A percentile compares a stretch with the other conserved stretches of the same genome.
These are phyloP conservation scores for Geranomyces variabilis DNA, from an alignment of 192 early-diverging fungal genomes.

Conservation along the genomic window DNA sequence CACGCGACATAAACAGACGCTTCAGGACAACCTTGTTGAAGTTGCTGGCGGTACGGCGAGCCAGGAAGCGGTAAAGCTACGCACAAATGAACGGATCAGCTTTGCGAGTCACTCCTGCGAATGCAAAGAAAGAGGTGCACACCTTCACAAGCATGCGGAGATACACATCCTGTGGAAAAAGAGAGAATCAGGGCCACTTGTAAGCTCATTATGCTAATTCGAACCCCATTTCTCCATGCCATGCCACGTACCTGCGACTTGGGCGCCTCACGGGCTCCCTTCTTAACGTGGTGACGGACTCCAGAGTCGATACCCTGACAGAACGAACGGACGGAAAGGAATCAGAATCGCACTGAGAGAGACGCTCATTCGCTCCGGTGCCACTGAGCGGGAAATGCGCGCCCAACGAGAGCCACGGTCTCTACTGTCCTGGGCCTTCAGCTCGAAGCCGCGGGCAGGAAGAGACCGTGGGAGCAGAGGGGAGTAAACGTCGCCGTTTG, in stretches of 20 bases:
- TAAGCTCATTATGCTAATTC: background rate
- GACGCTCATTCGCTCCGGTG: slow-evolving; percentile 25
- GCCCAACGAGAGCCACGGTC: slow-evolving; percentile 6
- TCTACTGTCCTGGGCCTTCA: no score
- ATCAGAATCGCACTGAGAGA: slow-evolving; percentile 20
- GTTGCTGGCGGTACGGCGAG: slow-evolving; percentile 95
- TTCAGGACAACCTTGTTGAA: slow-evolving; percentile 99
- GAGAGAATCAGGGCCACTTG: no score
- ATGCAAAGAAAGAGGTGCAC: slow-evolving; percentile 38
- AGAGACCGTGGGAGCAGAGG: no score
- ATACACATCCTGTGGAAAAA: slow-evolving; percentile 79
- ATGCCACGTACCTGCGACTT: slow-evolving; percentile 70
- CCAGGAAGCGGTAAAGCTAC: slow-evolving; percentile 97
- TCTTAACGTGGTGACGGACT: slow-evolving; percentile 98
- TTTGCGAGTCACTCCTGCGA: background rate
- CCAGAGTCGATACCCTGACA: slow-evolving; percentile 95
- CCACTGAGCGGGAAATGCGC: background rate
- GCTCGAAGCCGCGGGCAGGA: no score
- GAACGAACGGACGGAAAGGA: slow-evolving; percentile 15
- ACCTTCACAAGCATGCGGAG: slow-evolving; percentile 97
- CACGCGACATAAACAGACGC: slow-evolving; percentile 97
- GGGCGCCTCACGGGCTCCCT: slow-evolving; percentile 83
- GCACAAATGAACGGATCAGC: background rate
- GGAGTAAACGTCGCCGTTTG: no score
- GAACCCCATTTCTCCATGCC: background rate